Evolutionary conservation across 768 basidiomycete genomes (phyloP).

Genomic region (Trametes punicea): DNA sequence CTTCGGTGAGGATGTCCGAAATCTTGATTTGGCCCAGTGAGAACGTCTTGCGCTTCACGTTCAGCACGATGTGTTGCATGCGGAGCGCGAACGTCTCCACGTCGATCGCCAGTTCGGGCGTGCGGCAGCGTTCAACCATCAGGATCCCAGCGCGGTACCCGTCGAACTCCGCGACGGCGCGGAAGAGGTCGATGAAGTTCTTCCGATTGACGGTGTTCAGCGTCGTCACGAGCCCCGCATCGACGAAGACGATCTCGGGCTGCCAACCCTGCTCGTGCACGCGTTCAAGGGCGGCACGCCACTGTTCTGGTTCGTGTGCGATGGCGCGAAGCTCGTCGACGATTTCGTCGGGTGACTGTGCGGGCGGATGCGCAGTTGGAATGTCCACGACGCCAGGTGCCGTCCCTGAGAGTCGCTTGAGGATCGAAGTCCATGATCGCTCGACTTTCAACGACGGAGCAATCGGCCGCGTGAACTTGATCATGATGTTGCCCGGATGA

Average conservation of each 20-base stretch:
- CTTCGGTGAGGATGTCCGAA: constrained; percentile 87
- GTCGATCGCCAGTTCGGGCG: constrained; percentile 87
- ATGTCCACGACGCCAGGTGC: background rate
- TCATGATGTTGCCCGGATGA: constrained; percentile 94
- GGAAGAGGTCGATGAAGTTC: constrained; percentile 97
- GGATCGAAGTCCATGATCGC: constrained; percentile 49
- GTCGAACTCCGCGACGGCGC: constrained; percentile 94
- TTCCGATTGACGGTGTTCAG: constrained; percentile 77
- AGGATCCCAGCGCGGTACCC: constrained; percentile 93
- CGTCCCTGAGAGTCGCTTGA: constrained; percentile 6
- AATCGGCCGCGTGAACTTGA: constrained; percentile 89
- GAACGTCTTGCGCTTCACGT: constrained; percentile 95
- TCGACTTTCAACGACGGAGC: constrained; percentile 52
- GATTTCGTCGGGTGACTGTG: constrained; percentile 38
- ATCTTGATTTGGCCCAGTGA: constrained; percentile 96
- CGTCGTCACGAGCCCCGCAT: constrained; percentile 91
- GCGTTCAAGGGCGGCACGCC: constrained; percentile 64
- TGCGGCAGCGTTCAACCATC: constrained; percentile 93
- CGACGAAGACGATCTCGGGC: constrained; percentile 94
- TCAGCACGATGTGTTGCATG: constrained; percentile 94
- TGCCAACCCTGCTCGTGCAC: constrained; percentile 74
- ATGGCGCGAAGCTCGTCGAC: constrained; percentile 68
- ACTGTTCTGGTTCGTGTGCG: constrained; percentile 54
- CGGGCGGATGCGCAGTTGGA: background rate
- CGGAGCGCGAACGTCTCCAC: constrained; percentile 94